These are phyloP conservation scores for Drechslera avenae DNA, from an alignment of 2,329 filamentous ascomycete genomes.

Conservation along the genomic window DNA sequence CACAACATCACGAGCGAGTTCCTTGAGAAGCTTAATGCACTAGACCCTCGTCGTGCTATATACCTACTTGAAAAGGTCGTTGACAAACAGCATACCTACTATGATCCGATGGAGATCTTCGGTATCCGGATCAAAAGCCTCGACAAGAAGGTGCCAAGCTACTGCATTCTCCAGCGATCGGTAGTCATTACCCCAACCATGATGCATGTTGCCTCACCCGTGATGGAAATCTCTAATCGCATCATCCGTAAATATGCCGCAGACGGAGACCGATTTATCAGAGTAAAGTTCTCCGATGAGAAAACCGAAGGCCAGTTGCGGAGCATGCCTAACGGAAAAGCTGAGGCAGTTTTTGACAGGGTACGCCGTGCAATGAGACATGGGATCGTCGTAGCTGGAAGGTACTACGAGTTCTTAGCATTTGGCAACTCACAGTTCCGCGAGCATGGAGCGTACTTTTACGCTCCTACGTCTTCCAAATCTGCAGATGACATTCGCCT, in stretches of 20 bases:
- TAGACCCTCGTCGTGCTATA: constrained; percentile 61
- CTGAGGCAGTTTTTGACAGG: constrained; percentile 70
- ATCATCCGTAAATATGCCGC: constrained; percentile 74
- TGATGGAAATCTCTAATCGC: constrained; percentile 85
- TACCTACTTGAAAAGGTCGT: constrained; percentile 76
- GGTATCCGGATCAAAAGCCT: constrained; percentile 47
- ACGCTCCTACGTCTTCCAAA: constrained; percentile 70
- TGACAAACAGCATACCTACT: constrained; percentile 65
- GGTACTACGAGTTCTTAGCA: constrained; percentile 85
- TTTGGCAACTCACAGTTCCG: constrained; percentile 96
- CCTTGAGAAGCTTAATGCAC: constrained; percentile 61
- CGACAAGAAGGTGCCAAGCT: constrained; percentile 62
- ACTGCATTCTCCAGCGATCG: constrained; percentile 77
- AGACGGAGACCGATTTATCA: constrained; percentile 78
- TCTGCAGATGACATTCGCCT: constrained; percentile 77
- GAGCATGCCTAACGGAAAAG: constrained; percentile 37
- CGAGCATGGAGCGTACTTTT: constrained; percentile 92
- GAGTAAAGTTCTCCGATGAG: constrained; percentile 90
- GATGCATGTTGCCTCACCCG: constrained; percentile 76
- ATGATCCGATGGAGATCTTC: constrained; percentile 76
- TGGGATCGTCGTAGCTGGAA: constrained; percentile 81
- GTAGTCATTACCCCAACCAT: constrained; percentile 83
- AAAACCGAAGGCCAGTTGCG: constrained; percentile 54
- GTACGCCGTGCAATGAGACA: constrained; percentile 73
- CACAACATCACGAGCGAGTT: constrained; percentile 73